These are phyloP conservation scores for Rhexocercosporidium sp. DNA, from an alignment of 2,329 filamentous ascomycete genomes.

Conservation along the genomic window DNA sequence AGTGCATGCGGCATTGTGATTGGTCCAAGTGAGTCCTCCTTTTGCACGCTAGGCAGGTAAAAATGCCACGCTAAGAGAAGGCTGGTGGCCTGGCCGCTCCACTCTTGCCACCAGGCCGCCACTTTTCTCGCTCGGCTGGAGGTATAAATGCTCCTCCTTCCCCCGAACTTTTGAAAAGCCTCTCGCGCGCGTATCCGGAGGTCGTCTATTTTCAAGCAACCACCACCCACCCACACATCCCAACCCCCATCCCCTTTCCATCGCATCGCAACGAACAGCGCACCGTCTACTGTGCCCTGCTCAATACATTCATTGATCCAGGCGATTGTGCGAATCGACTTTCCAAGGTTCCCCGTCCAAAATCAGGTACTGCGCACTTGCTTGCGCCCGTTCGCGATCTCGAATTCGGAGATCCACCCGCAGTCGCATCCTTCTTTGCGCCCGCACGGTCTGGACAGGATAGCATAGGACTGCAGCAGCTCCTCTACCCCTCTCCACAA, in stretches of 20 bases:
- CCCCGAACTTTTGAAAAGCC: conserved; percentile 22
- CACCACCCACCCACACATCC: conserved; percentile 15
- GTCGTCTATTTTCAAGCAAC: conserved; percentile 24
- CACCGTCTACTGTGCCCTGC: conserved; percentile 35
- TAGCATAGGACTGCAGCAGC: neutral
- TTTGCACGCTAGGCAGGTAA: neutral
- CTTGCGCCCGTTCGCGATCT: conserved; percentile 10
- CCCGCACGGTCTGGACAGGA: neutral
- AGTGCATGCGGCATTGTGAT: neutral
- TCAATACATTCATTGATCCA: conserved; percentile 36
- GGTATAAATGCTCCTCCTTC: conserved; percentile 26
- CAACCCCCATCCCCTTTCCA: conserved; percentile 6
- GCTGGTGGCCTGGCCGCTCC: neutral
- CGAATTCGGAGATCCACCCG: conserved; percentile 5
- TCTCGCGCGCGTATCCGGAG: conserved; percentile 31
- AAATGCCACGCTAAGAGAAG: neutral
- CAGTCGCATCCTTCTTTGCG: conserved; percentile 6
- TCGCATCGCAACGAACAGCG: conserved; percentile 29
- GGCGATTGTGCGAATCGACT: conserved; percentile 25
- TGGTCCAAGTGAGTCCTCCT: neutral
- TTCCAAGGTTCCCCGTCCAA: neutral
- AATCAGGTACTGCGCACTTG: neutral
- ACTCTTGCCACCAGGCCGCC: conserved; percentile 1
- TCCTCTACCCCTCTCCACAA: conserved; percentile 5
- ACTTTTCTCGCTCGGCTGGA: conserved; percentile 13